Evolutionary conservation across 192 early-diverging fungal genomes (phyloP), one percentile per base, ranked within the genome.

Genomic region (Physocladia obscura): DNA sequence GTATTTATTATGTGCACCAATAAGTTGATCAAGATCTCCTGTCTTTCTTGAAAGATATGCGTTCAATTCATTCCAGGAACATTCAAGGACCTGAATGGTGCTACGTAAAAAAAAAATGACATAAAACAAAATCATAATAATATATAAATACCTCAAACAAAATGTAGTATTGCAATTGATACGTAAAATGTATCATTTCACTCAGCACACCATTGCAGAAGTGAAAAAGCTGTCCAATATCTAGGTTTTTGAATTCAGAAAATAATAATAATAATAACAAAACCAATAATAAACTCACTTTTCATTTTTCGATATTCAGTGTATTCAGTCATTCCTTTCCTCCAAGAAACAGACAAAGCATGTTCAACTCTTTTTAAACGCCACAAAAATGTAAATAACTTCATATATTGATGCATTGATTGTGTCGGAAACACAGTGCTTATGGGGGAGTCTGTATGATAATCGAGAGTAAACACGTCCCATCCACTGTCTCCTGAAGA

Each of bases 171-270:
- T 97, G 94, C 50, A 98, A 78, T 73, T 98, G 95, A 67, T 91
- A 85, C 44, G 94, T 84, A 77, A 95, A 97, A 77, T 98, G 96
- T 48, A 91, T 88, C 96, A 98, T 98, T 75, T 95, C 87, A 19
- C 82, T 83, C 71, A 89, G 86, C 13, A 86, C 80, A 44, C 92
- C 76, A 47, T 87, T 80, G 63, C 89, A 86, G 27, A 81, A 67
- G 31, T 92, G 92, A 40, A 94, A 47, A 27, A 44, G 67, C 13
- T 36, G 38, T 17, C 49, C 19, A 21, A 74, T 21, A 22, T 62
- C 61, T 67, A 22, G n/a, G 2, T 62, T 21, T 29, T 32, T 19
- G 24, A 60, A 17, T 38, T 65, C 70, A 76, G 40, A 19, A 77
- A 15, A 71, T 54, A 74, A 24, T 21, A 35, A 27, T 19, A 70